phyloP scores from a whole-genome alignment of 768 basidiomycete genomes.

The Boletus subparvulus region DNA sequence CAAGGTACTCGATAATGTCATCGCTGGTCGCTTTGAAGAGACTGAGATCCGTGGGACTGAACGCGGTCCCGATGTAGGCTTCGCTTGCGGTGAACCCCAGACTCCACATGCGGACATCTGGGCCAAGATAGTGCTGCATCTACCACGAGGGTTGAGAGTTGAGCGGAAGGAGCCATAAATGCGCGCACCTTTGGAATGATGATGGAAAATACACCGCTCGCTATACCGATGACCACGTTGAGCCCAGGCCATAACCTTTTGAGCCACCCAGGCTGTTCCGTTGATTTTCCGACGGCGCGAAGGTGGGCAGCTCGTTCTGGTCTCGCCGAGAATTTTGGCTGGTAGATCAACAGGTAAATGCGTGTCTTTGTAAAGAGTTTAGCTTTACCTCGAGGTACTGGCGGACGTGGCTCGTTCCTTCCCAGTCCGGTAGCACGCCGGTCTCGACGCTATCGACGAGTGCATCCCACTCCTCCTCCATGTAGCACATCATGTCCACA shows the following conservation, averaged over 20 bases:
- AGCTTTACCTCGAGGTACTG: conserved; percentile 16
- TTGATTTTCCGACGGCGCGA: conserved; percentile 13
- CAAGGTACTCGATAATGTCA: conserved; percentile 22
- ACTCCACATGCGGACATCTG: conserved; percentile 12
- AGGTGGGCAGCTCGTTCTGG: conserved; percentile 18
- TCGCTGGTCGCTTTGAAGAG: conserved; percentile 17
- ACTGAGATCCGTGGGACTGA: conserved; percentile 5
- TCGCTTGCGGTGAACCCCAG: conserved; percentile 20
- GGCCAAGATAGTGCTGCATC: conserved; percentile 15
- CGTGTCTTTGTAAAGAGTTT: no score
- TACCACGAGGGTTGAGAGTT: background rate
- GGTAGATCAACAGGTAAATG: background rate
- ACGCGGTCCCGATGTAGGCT: conserved; percentile 15
- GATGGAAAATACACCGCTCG: conserved; percentile 17
- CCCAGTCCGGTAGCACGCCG: conserved; percentile 16
- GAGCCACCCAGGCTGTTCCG: conserved; percentile 17
- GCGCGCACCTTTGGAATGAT: conserved; percentile 13
- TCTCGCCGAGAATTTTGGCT: conserved; percentile 13
- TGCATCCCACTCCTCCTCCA: conserved; percentile 23
- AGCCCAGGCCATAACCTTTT: conserved; percentile 13
- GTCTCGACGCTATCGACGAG: conserved; percentile 15
- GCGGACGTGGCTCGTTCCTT: conserved; percentile 16
- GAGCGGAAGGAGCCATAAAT: no score
- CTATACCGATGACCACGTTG: conserved; percentile 15
- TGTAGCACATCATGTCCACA: conserved; percentile 20